phyloP scores from a whole-genome alignment of 1,284 basidiomycete genomes.

The Grifola frondosa region DNA sequence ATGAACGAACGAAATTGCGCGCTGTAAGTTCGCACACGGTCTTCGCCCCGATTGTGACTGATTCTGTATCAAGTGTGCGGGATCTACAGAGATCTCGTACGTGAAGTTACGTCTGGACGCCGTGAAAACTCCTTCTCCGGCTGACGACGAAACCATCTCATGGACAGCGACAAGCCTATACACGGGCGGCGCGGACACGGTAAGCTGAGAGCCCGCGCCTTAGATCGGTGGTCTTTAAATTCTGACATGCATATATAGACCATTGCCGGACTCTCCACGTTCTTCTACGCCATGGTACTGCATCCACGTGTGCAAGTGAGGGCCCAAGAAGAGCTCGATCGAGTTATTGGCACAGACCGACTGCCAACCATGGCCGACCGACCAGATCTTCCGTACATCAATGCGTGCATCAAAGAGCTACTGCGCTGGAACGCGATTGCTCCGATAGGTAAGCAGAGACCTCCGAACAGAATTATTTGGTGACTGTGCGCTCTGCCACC shows the following conservation, averaged over 20 bases:
- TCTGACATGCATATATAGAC: no score
- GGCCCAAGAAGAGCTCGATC: constrained; percentile 44
- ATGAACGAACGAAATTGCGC: constrained; percentile 18
- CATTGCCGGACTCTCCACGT: no score
- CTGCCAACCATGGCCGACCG: constrained; percentile 44
- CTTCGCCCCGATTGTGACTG: no score
- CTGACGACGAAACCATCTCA: constrained; percentile 5
- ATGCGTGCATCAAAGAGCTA: constrained; percentile 42
- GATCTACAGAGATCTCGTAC: background rate
- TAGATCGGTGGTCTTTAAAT: no score
- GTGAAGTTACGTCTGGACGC: background rate
- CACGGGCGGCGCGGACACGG: constrained; percentile 37
- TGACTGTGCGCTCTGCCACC: background rate
- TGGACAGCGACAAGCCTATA: constrained; percentile 27
- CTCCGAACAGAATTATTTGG: no score
- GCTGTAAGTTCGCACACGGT: constrained; percentile 6
- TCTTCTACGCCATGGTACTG: constrained; percentile 42
- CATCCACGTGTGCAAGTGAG: constrained; percentile 39
- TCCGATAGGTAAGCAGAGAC: no score
- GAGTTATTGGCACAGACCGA: constrained; percentile 35
- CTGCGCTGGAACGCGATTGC: no score
- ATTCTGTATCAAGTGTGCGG: no score
- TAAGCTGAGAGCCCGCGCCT: no score
- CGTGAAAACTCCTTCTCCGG: background rate
- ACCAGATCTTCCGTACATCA: constrained; percentile 40